These are phyloP conservation scores for Zanthoxylum bungeanum DNA, from an alignment of 345 rosid species.

Conservation along the genomic window DNA sequence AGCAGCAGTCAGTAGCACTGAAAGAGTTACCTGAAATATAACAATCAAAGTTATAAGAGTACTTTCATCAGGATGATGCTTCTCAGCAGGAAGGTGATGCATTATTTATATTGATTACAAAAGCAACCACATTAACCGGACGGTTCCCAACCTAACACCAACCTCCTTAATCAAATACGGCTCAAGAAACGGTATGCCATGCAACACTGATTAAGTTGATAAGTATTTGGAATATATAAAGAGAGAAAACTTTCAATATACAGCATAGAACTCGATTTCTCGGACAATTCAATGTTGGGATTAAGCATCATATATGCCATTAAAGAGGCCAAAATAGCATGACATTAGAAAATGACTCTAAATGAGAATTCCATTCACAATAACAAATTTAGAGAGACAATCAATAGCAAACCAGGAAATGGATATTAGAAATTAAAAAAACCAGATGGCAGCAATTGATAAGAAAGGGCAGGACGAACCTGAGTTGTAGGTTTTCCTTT, in stretches of 20 bases:
- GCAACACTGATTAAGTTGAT: too few species aligned
- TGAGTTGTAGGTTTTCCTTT: conserved; percentile 78
- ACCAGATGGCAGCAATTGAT: neutral
- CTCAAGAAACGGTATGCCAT: neutral
- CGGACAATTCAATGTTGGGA: too few species aligned
- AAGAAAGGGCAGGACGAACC: conserved; percentile 33
- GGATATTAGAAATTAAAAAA: neutral
- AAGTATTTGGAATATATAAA: too few species aligned
- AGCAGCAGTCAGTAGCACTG: conserved; percentile 78
- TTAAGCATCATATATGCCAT: too few species aligned
- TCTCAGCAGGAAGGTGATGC: conserved; percentile 2
- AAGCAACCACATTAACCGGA: neutral
- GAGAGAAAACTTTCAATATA: too few species aligned
- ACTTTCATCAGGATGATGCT: neutral
- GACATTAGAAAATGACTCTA: neutral
- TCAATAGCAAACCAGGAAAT: neutral
- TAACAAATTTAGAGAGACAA: neutral
- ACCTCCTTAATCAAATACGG: neutral
- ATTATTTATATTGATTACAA: neutral
- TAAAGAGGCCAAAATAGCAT: too few species aligned
- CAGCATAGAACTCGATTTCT: too few species aligned
- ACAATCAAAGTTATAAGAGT: neutral
- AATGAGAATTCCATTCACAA: neutral
- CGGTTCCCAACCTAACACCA: neutral
- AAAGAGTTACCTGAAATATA: conserved; percentile 80